Evolutionary conservation across 2,329 filamentous ascomycete genomes (phyloP).

Genomic region (Sporothrix humicola): DNA sequence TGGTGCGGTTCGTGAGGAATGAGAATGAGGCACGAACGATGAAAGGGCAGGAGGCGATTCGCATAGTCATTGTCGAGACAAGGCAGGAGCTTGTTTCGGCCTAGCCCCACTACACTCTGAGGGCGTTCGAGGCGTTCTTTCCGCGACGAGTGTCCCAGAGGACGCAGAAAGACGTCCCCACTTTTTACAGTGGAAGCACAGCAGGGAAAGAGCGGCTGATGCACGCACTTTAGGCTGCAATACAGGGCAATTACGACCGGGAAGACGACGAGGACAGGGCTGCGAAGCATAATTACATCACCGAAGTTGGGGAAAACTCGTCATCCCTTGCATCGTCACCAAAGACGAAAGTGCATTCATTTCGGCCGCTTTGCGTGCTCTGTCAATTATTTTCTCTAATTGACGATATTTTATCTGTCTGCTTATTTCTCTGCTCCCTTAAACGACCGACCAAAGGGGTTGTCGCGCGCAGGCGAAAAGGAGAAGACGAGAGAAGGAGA

Average conservation of each 20-base stretch:
- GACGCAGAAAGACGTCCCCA: not conserved
- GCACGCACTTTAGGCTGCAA: conserved; percentile 17
- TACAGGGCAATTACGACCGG: not conserved
- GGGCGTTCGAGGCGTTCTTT: not conserved
- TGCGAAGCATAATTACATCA: conserved; percentile 10
- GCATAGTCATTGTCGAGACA: not conserved
- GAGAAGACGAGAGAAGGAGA: too few relatives aligned
- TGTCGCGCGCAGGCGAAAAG: not conserved
- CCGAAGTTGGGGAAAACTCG: not conserved
- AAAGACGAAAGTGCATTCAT: not conserved
- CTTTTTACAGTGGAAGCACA: conserved; percentile 11
- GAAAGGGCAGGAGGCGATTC: not conserved
- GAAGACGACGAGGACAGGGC: not conserved
- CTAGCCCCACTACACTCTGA: not conserved
- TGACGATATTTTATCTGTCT: not conserved
- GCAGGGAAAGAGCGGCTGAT: conserved; percentile 11
- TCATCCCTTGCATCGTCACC: not conserved
- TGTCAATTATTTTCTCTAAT: not conserved
- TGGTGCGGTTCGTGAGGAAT: not conserved
- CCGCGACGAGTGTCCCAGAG: not conserved
- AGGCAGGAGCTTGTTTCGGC: conserved; percentile 22
- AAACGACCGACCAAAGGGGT: not conserved
- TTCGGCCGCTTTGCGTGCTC: not conserved
- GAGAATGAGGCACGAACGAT: not conserved
- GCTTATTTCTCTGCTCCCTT: not conserved